phyloP scores from a whole-genome alignment of 305 asterid genomes.

The Withania somnifera region DNA sequence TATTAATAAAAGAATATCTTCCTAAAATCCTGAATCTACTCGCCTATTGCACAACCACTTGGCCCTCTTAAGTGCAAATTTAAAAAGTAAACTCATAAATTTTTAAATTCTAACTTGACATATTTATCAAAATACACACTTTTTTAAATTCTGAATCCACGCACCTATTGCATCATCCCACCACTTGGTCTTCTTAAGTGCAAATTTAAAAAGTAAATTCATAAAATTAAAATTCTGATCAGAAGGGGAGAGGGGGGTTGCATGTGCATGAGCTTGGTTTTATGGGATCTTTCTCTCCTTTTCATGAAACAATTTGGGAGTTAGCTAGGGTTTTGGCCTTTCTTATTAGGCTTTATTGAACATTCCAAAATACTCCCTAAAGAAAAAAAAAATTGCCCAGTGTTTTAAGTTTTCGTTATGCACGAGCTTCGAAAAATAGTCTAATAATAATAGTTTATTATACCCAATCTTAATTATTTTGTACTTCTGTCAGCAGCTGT shows the following conservation, averaged over 20 bases:
- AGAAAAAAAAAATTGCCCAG: no score
- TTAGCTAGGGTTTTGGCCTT: conserved; percentile 8
- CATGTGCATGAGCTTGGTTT: conserved; percentile 31
- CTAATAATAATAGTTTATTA: no score
- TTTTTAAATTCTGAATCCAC: neutral
- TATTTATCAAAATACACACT: neutral
- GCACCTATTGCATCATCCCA: neutral
- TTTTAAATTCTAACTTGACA: neutral
- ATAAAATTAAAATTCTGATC: no score
- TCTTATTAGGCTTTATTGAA: neutral
- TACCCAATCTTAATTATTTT: no score
- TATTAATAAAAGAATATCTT: no score
- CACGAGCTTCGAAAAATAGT: no score
- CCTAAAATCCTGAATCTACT: no score
- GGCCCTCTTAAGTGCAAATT: no score
- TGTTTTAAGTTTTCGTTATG: no score
- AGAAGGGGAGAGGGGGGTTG: conserved; percentile 1
- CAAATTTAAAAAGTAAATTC: neutral
- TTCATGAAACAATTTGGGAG: conserved; percentile 16
- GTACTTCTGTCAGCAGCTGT: no score
- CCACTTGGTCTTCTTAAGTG: neutral
- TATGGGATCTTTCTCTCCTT: conserved; percentile 19
- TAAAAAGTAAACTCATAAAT: no score
- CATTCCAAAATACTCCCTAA: neutral
- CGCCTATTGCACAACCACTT: no score